A percentile compares a stretch with the other conserved stretches of the same genome.
Evolutionary conservation across 1,139 yeast species (phyloP).

Genomic region (Geotrichum bryndzae): DNA sequence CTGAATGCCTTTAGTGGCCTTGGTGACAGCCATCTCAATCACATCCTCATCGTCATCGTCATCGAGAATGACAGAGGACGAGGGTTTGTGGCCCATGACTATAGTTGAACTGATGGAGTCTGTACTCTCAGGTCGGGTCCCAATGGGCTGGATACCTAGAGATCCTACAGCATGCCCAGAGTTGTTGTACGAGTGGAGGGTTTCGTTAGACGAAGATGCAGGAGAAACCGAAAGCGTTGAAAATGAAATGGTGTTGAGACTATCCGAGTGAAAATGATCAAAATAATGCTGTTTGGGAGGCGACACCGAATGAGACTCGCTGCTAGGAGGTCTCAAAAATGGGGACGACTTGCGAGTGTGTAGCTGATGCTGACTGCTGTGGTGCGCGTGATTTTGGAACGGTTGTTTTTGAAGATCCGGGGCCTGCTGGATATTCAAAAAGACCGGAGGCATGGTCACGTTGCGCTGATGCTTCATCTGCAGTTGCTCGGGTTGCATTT

Average conservation of each 20-base stretch:
- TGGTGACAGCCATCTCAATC: constrained; percentile 1
- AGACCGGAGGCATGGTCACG: constrained; percentile 13
- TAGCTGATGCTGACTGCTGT: background rate
- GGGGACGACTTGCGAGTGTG: constrained; percentile 9
- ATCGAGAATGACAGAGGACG: constrained; percentile 1
- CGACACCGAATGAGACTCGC: constrained; percentile 6
- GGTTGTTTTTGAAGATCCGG: background rate
- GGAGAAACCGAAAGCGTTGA: constrained; percentile 12
- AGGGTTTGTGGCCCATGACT: background rate
- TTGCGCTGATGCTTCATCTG: constrained; percentile 11
- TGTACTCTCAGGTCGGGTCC: constrained; percentile 4
- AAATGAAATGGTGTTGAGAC: constrained; percentile 2
- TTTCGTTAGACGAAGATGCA: constrained; percentile 10
- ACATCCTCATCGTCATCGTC: constrained; percentile 8
- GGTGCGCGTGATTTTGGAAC: background rate
- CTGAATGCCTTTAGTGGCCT: background rate
- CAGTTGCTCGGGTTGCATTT: background rate
- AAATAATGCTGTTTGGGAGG: constrained; percentile 7
- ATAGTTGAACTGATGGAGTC: constrained; percentile 3
- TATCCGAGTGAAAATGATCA: constrained; percentile 1
- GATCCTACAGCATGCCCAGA: background rate
- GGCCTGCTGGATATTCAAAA: background rate
- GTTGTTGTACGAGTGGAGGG: background rate
- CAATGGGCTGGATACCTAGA: constrained; percentile 6
- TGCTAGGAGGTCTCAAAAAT: constrained; percentile 7